phyloP scores from a whole-genome alignment of 306 rosid species.

The Cucumis melo region DNA sequence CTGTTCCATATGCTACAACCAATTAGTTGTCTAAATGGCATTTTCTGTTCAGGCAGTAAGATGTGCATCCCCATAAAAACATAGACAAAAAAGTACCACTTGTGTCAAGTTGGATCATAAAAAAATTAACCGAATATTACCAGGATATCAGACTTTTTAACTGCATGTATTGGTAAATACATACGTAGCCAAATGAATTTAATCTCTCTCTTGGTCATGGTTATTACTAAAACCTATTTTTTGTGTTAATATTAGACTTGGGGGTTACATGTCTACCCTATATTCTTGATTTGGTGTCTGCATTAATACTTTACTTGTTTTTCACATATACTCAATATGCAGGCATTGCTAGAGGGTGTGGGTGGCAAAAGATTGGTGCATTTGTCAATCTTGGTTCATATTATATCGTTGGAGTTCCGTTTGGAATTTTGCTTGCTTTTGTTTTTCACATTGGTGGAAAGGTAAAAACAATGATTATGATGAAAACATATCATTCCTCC shows the following conservation, averaged over 20 bases:
- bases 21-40: too few relatives aligned
- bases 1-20: background rate
- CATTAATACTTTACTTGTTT: background rate
- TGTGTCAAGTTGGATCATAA: too few relatives aligned
- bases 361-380: conserved; percentile 77
- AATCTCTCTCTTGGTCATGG: too few relatives aligned
- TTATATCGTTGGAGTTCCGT: conserved; percentile 59
- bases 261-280: too few relatives aligned
- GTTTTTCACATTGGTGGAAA: conserved; percentile 43
- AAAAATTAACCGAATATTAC: too few relatives aligned
- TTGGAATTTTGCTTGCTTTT: conserved; percentile 45
- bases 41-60: too few relatives aligned
- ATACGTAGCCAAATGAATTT: too few relatives aligned
- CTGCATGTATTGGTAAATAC: too few relatives aligned
- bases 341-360: conserved; percentile 80
- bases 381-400: conserved; percentile 60
- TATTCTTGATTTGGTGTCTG: too few relatives aligned
- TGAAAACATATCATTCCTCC: background rate
- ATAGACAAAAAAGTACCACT: background rate
- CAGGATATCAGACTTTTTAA: too few relatives aligned
- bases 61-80: background rate
- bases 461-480: conserved; percentile 18
- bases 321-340: background rate
- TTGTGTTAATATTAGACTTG: too few relatives aligned
- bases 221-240: too few relatives aligned